Conservation (phyloP, 2,329 filamentous ascomycete species). For the Neospermospora avenae region DNA sequence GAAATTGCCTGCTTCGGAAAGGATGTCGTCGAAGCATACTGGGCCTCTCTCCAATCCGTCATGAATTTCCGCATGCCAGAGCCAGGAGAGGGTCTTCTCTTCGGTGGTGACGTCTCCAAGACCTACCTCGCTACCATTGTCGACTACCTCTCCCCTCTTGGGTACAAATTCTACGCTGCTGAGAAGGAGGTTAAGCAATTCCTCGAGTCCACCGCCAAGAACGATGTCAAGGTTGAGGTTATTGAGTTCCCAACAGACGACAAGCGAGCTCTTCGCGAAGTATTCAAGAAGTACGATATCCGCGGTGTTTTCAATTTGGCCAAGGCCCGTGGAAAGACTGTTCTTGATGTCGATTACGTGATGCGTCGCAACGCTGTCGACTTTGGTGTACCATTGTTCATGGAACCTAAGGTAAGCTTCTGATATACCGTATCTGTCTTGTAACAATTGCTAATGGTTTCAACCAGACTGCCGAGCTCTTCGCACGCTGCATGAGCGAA, state of each 20-base stretch:
- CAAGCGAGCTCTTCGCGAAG: constrained; percentile 89
- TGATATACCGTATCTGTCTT: neutral
- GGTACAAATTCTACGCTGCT: constrained; percentile 92
- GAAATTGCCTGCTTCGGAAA: constrained; percentile 99
- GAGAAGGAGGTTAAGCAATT: constrained; percentile 77
- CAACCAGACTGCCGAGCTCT: constrained; percentile 83
- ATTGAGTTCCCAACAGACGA: constrained; percentile 97
- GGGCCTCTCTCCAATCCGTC: constrained; percentile 90
- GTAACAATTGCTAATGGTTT: constrained; percentile 22
- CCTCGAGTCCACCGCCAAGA: constrained; percentile 69
- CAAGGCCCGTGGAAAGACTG: constrained; percentile 74
- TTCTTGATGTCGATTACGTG: constrained; percentile 92
- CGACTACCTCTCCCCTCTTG: constrained; percentile 81
- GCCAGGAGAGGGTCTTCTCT: constrained; percentile 90
- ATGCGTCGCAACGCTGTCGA: constrained; percentile 98
- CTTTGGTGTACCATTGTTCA: constrained; percentile 95
- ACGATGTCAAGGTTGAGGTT: constrained; percentile 71
- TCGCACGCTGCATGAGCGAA: constrained; percentile 94
- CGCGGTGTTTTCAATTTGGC: constrained; percentile 94
- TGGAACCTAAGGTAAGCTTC: constrained; percentile 85
- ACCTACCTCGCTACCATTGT: constrained; percentile 73
- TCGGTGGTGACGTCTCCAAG: constrained; percentile 78
- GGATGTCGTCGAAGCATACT: constrained; percentile 94
- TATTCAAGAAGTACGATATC: constrained; percentile 97
- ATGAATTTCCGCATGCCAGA: constrained; percentile 99